Base-by-base conservation (phyloP, 148 eudicot genomes). In the Pouteria glomerata region DNA sequence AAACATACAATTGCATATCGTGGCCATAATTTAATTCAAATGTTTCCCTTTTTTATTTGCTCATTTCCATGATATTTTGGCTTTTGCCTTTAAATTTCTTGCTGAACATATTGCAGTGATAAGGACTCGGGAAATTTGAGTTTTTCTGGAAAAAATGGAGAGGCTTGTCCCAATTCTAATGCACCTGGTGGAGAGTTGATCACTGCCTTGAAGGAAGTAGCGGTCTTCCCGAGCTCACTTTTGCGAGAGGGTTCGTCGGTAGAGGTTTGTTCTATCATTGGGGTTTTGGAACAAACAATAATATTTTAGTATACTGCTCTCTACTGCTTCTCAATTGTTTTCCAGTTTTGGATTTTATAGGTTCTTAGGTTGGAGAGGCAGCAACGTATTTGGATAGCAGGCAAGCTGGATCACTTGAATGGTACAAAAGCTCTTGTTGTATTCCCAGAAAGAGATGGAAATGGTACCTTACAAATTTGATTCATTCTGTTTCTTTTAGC, bases 181-280 rank as follows among this genome's bases (percentile, higher is more conserved):
- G 65, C 30, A 57, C 41, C 35, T 76, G 45, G 45, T 39, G 64
- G 37, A 60, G 58, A 48, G 59, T 44, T 24, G 45, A 50, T 52
- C 71, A 26, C 68, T 58, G 74, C 60, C 18, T 47, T 41, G 42
- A 62, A 72, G 23, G 79, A 77, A 56, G 63, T 57, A 18, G 69
- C 68, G n/a, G 15, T 63, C 21, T 66, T 70, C 55, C 73, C 70
- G n/a, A 47, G 61, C 76, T 75, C 78, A 23, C 33, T 33, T 71
- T 50, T 76, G 67, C 77, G 51, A 53, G 76, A 82, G 79, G 82
- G 82, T 39, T 75, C 84, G 53, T 66, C 64, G 26, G 84, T 81
- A 73, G 84, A 82, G 89, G 86, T 85, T 59, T 69, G 59, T 34
- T 61, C 6, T 21, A 42, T 56, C 48, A 27, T 33, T 4, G 5